Evolutionary conservation across 192 early-diverging fungal genomes (phyloP).

Genomic region (Backusella tarrabulga): DNA sequence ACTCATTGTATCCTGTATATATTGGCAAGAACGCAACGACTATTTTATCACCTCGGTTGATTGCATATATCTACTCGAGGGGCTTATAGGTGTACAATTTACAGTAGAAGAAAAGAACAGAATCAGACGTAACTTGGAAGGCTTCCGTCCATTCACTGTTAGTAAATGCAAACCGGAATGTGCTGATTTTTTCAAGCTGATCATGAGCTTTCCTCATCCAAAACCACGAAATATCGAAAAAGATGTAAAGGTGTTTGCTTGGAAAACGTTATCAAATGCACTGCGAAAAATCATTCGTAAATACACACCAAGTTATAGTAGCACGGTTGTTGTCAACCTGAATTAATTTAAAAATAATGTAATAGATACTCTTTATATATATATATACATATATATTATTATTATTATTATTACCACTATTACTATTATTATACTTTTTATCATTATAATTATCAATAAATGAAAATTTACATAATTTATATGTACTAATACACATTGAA

Average conservation of each 20-base stretch:
- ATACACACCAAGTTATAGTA: constrained; percentile 58
- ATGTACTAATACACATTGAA: not conserved
- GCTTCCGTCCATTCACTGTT: constrained; percentile 74
- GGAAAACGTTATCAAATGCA: constrained; percentile 68
- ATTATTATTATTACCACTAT: not conserved
- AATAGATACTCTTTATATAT: not conserved
- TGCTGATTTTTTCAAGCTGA: constrained; percentile 75
- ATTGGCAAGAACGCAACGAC: constrained; percentile 70
- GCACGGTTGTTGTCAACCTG: constrained; percentile 27
- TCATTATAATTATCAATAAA: not conserved
- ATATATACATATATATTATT: not conserved
- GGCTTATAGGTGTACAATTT: constrained; percentile 71
- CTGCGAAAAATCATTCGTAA: constrained; percentile 80
- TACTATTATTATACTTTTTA: no score
- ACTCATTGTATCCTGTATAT: constrained; percentile 79
- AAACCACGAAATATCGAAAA: constrained; percentile 88
- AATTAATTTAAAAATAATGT: constrained; percentile 7
- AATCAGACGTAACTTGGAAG: constrained; percentile 83
- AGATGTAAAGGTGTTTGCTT: constrained; percentile 85
- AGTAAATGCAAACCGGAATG: constrained; percentile 75
- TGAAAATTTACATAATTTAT: not conserved
- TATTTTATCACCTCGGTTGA: constrained; percentile 84
- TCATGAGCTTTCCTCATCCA: constrained; percentile 82
- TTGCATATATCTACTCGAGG: constrained; percentile 74
- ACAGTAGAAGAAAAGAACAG: constrained; percentile 86